Conservation (phyloP, 2,329 filamentous ascomycete genomes). For the Colletotrichum eremochloae region DNA sequence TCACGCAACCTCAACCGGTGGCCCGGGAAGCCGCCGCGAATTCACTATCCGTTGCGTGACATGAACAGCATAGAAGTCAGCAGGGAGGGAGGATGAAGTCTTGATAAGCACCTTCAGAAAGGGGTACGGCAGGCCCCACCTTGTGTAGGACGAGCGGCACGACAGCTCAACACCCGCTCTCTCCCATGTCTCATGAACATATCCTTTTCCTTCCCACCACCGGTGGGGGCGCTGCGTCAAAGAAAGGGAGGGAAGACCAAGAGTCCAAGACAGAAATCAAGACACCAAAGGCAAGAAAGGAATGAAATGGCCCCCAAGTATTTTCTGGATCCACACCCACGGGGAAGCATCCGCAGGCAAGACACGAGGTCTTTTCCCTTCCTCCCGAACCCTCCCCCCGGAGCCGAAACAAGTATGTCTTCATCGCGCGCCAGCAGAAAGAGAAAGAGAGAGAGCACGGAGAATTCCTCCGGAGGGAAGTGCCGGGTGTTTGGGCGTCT, state of each 20-base stretch:
- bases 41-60: no score
- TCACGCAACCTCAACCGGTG: no score
- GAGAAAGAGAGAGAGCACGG: neutral
- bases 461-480: neutral
- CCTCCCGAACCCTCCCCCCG: neutral
- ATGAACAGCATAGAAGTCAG: no score
- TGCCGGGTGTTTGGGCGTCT: neutral
- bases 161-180: neutral
- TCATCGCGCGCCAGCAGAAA: neutral
- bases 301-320: neutral
- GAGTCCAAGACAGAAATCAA: neutral
- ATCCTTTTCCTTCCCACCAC: neutral
- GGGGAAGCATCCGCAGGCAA: neutral
- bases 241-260: neutral
- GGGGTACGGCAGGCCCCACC: neutral
- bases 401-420: neutral
- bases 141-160: neutral
- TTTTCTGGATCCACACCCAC: neutral
- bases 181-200: neutral
- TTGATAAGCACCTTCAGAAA: no score
- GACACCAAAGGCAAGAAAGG: neutral
- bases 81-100: no score
- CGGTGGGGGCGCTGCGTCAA: neutral
- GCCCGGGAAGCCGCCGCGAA: no score
- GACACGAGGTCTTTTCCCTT: neutral